A percentile compares a stretch with the other conserved stretches of the same genome.
Evolutionary conservation across 2,329 filamentous ascomycete genomes (phyloP).

Genomic region (Penicillium sp.): DNA sequence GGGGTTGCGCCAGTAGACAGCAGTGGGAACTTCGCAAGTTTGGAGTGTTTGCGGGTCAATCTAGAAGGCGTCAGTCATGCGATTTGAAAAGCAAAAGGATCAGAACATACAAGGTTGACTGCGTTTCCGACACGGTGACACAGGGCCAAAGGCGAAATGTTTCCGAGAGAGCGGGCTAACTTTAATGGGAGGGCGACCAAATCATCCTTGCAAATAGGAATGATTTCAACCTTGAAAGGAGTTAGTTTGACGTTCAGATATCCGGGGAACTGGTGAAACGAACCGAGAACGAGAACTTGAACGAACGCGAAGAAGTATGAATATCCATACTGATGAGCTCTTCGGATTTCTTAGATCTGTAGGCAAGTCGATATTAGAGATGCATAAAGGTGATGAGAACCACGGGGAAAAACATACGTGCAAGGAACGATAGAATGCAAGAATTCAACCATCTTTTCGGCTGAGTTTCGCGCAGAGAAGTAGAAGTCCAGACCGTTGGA

Average conservation of each 20-base stretch:
- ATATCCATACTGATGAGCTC: constrained; percentile 92
- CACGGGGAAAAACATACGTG: constrained; percentile 30
- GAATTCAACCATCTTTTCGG: constrained; percentile 90
- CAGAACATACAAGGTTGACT: constrained; percentile 68
- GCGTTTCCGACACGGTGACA: constrained; percentile 88
- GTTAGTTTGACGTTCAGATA: neutral
- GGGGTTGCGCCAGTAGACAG: constrained; percentile 87
- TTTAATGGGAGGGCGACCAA: constrained; percentile 90
- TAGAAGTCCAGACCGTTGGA: constrained; percentile 97
- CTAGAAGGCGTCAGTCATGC: neutral
- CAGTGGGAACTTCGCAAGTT: constrained; percentile 78
- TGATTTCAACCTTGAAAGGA: constrained; percentile 64
- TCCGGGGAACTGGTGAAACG: neutral
- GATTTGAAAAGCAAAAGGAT: neutral
- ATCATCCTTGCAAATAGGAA: constrained; percentile 97
- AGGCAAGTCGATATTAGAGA: constrained; percentile 22
- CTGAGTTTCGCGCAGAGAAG: constrained; percentile 85
- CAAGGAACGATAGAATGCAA: constrained; percentile 79
- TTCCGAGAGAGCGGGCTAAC: constrained; percentile 81
- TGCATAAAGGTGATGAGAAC: neutral
- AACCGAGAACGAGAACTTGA: constrained; percentile 86
- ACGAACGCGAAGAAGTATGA: constrained; percentile 86
- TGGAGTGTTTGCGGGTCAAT: constrained; percentile 84
- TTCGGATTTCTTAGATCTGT: constrained; percentile 80
- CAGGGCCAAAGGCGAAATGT: constrained; percentile 82